Evolutionary conservation across 2,329 filamentous ascomycete species (phyloP), one percentile per base, ranked within the genome.

Genomic region (Hysterium pulicare): DNA sequence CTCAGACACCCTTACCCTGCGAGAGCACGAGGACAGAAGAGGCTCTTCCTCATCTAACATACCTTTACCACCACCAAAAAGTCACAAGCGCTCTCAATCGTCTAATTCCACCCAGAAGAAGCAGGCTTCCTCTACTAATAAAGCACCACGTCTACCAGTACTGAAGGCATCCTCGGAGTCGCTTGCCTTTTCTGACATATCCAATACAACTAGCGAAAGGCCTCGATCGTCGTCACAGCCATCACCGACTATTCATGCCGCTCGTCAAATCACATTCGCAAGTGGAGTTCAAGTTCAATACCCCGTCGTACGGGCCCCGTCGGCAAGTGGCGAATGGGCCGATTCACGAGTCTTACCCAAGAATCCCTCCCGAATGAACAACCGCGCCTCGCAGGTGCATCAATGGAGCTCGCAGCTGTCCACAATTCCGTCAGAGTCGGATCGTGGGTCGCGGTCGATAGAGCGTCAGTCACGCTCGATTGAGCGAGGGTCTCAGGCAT

Each of bases 401-500:
- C 61, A 64, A 35, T 68, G 64, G 64, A 68, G 64, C 51, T 65
- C 65, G 16, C 62, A 66, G 52, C 57, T 68, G 34, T 68, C 65
- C 39, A 68, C 64, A 15, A 67, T 66, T 32, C 49, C 53, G 20
- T 66, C 64, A 11, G 58, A 59, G 28, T 66, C 64, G 23, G 64
- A 66, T 43, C 62, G 61, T 44, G 59, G 54, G 34, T 67, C 63
- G 22, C 57, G 57, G 33, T 66, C 62, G 2, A 52, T 61, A 31
- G 58, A 58, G n/a, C n/a, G n/a, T 37, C 40, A 28, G 22, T 5
- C 40, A n/a, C 20, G 10, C 21, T 15, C 32, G 9, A 16, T 9
- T 13, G 16, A 38, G 16, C 34, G 19, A 6, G 34, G 10, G 21
- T 38, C 17, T 38, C 11, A 19, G 10, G 15, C 19, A 38, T 15